A percentile compares a stretch with the other conserved stretches of the same genome.
These are phyloP conservation scores for Echria macrotheca DNA, from an alignment of 495 filamentous ascomycete genomes.

Conservation along the genomic window DNA sequence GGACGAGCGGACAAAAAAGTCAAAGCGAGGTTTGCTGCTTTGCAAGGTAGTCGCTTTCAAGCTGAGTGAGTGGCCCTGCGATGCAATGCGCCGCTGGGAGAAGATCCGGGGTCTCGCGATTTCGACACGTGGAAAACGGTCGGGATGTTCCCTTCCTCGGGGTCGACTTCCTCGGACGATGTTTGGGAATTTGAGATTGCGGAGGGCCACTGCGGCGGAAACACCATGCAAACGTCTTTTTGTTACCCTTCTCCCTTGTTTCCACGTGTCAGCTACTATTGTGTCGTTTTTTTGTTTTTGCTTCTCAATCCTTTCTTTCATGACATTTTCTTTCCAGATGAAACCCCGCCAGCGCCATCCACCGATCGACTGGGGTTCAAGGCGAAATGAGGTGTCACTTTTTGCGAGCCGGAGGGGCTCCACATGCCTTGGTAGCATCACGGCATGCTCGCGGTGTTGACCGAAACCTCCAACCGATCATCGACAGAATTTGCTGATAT, in stretches of 20 bases:
- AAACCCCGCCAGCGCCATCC: too few species aligned
- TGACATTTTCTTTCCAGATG: too few species aligned
- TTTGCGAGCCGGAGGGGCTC: constrained; percentile 7
- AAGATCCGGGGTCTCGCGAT: constrained; percentile 1
- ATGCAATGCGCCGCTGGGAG: too few species aligned
- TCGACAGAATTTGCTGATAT: not conserved
- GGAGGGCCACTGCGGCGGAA: not conserved
- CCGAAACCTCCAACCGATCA: not conserved
- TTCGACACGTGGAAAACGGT: constrained; percentile 6
- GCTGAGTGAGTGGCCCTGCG: too few species aligned
- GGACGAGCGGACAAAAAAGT: not conserved
- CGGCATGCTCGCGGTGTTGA: not conserved
- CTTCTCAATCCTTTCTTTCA: too few species aligned
- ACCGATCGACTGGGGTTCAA: not conserved
- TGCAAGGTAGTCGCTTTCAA: too few species aligned
- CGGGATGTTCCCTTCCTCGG: not conserved
- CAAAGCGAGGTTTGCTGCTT: not conserved
- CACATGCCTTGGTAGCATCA: constrained; percentile 2
- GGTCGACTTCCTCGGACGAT: not conserved
- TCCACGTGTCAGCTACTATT: constrained; percentile 8
- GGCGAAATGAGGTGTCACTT: constrained; percentile 9
- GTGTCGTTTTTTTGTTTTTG: not conserved
- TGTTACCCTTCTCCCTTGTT: not conserved
- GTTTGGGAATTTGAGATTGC: constrained; percentile 3
- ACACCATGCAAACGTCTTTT: constrained; percentile 5